Evolutionary conservation across 208 protist species (phyloP), one percentile per base, ranked within the genome.

Genomic region (Trypanosomatidae sp.): DNA sequence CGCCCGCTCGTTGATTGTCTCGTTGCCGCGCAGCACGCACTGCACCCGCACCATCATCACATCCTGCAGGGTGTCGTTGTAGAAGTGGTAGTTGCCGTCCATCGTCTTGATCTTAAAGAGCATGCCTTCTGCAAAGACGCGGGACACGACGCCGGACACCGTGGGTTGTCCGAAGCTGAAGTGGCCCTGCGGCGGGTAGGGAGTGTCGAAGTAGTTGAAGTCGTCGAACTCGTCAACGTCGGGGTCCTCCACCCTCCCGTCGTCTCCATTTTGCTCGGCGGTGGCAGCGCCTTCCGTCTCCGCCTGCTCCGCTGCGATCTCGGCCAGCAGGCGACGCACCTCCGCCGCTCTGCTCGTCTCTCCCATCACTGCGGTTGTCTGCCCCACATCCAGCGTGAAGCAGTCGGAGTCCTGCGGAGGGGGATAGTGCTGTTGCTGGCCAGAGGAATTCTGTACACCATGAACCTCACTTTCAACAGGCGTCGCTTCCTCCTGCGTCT

Each of bases 51-150:
- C 85, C 66, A 85, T 74, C 82, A 94, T 89, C 44, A 91, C 79
- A 43, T 86, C 83, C 15, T 79, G 76, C 19, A 79, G 76, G 15
- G 89, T 94, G 79, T 94, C 89, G 76, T 94, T 94, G 73, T 87
- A 94, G 70, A 94, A 87, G n/a, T n/a, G n/a, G n/a, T n/a, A n/a
- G n/a, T n/a, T n/a, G n/a, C n/a, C n/a, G n/a, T n/a, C n/a, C n/a
- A n/a, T n/a, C n/a, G n/a, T 79, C 49, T 82, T 74, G 53, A 93
- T 85, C 46, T 79, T 76, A 67, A 79, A 89, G 41, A 93, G 66
- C 83, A 88, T 77, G 22, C 85, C 84, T 56, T 85, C 77, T 1
- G 56, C 28, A 39, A 89, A 92, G 28, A 84, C 76, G 13, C 56
- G 69, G 1, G 74, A 68, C 28, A 82, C 76, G 43, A 68, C 49